A percentile compares a stretch with the other conserved stretches of the same genome.
These are phyloP conservation scores for Prunus davidiana DNA, from an alignment of 306 rosid genomes.

Conservation along the genomic window DNA sequence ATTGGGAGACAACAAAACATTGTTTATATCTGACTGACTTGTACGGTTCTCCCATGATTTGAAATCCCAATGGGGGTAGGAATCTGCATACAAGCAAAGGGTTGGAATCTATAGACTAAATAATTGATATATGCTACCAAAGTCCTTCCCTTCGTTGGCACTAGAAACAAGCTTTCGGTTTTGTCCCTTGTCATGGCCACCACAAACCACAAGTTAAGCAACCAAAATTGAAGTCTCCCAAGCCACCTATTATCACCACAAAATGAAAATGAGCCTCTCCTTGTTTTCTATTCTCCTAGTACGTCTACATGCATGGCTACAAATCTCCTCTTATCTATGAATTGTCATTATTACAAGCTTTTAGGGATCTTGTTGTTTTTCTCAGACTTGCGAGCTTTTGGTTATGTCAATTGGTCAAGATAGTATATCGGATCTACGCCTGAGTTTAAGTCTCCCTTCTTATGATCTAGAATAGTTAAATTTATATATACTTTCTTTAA, in stretches of 20 bases:
- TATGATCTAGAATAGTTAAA: too few species aligned
- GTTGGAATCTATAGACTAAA: not conserved
- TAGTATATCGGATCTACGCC: rapidly evolving
- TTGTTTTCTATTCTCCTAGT: not conserved
- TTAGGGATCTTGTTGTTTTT: not conserved
- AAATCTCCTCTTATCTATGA: not conserved
- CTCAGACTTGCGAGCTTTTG: not conserved
- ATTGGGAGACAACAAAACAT: slow-evolving; percentile 2
- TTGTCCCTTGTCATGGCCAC: slow-evolving; percentile 20
- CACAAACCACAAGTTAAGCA: slow-evolving; percentile 20
- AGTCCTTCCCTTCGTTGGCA: not conserved
- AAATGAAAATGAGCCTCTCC: not conserved
- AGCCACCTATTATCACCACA: not conserved
- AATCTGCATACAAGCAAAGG: not conserved
- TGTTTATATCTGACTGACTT: not conserved
- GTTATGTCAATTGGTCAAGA: not conserved
- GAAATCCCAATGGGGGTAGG: slow-evolving; percentile 20
- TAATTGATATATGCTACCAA: not conserved
- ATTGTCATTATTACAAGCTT: slow-evolving; percentile 16
- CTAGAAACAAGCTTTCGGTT: slow-evolving; percentile 7
- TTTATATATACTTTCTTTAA: too few species aligned
- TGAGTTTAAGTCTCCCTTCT: too few species aligned
- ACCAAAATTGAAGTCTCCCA: not conserved
- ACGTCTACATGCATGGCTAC: not conserved
- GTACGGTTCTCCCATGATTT: slow-evolving; percentile 18